Percentiles rank a stretch among this genome's conserved stretches.
Evolutionary conservation across 2,329 filamentous ascomycete species (phyloP).

Genomic region (Hortaea werneckii): DNA sequence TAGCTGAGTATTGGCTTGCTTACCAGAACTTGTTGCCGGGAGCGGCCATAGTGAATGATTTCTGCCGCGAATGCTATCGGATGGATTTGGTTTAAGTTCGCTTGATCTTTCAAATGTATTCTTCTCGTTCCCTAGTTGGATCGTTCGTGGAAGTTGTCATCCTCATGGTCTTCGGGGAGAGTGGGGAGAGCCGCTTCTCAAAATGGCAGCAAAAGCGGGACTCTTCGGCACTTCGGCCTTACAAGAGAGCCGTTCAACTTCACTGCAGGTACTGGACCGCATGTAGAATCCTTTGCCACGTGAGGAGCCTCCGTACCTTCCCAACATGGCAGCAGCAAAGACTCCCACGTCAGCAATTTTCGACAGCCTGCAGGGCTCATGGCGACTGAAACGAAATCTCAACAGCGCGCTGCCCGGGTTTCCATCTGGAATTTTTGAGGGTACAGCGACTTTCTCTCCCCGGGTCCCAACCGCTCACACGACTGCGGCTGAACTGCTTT

Average conservation of each 20-base stretch:
- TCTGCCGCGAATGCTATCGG: background rate
- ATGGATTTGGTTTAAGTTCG: background rate
- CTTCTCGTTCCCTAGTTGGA: too few species aligned
- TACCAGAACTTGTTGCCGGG: conserved; percentile 10
- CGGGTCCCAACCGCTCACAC: conserved; percentile 19
- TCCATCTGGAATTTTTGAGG: conserved; percentile 26
- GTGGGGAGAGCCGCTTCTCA: too few species aligned
- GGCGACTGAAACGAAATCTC: conserved; percentile 23
- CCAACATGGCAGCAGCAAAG: background rate
- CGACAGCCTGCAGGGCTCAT: conserved; percentile 23
- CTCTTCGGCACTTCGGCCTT: too few species aligned
- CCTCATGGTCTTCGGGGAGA: too few species aligned
- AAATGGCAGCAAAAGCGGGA: too few species aligned
- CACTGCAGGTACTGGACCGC: background rate
- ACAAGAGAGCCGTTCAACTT: too few species aligned
- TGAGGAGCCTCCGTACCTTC: background rate
- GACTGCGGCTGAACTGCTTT: conserved; percentile 23
- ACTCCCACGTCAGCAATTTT: conserved; percentile 20
- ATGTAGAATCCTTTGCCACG: background rate
- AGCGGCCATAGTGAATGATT: conserved; percentile 4
- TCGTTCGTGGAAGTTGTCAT: too few species aligned
- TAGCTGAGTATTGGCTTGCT: background rate
- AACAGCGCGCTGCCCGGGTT: conserved; percentile 24
- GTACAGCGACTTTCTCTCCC: conserved; percentile 25
- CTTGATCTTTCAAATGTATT: too few species aligned